Percentiles rank a stretch among this genome's conserved stretches.
Conservation (phyloP, 108 stramenopile species). For the Parietichytrium sp. region DNA sequence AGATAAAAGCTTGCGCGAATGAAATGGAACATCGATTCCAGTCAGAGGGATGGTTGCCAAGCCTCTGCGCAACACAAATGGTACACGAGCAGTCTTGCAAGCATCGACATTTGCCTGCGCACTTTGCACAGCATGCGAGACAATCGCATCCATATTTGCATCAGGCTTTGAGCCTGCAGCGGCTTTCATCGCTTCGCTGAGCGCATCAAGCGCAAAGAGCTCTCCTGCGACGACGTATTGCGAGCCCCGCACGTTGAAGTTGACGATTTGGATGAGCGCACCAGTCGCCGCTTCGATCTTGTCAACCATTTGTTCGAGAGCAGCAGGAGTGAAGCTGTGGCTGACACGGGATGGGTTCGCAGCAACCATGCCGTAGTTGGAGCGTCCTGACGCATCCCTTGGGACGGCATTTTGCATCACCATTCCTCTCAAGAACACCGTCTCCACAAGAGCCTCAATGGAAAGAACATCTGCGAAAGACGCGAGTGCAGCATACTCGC, state of each 20-base stretch:
- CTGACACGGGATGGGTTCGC: conserved; percentile 32
- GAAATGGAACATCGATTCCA: conserved; percentile 46
- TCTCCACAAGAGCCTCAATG: conserved; percentile 36
- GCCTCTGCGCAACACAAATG: background rate
- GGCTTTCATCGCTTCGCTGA: background rate
- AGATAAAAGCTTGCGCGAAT: conserved; percentile 11
- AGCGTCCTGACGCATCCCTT: conserved; percentile 12
- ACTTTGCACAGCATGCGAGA: background rate
- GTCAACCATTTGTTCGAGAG: background rate
- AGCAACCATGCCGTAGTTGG: conserved; percentile 42
- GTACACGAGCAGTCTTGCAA: background rate
- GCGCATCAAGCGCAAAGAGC: background rate
- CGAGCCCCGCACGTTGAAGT: conserved; percentile 26
- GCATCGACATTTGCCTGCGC: background rate
- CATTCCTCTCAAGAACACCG: conserved; percentile 41
- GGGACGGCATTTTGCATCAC: conserved; percentile 45
- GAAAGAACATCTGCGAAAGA: background rate
- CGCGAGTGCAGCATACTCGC: conserved; percentile 41
- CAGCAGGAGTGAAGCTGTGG: conserved; percentile 11
- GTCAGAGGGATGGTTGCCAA: conserved; percentile 41
- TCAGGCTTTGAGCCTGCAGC: background rate
- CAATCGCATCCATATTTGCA: background rate
- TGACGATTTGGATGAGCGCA: conserved; percentile 42
- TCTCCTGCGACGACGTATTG: conserved; percentile 42
- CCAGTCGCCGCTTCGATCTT: background rate